A percentile compares a stretch with the other conserved stretches of the same genome.
phyloP scores from a whole-genome alignment of 352 stramenopile species.

The Globisporangium canariense region DNA sequence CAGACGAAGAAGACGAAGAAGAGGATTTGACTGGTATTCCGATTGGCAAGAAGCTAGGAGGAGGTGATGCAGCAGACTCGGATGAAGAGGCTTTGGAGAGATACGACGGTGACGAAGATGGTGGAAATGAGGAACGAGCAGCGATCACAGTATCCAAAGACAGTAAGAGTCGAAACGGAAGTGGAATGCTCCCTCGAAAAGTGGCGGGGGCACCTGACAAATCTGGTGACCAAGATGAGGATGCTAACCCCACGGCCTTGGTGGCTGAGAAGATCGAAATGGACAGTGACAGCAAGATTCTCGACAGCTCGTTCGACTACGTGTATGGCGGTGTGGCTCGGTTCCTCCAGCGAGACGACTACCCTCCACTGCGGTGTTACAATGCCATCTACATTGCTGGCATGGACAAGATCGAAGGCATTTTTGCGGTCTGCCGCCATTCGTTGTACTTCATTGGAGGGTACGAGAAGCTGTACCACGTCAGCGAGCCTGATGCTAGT shows the following conservation, averaged over 20 bases:
- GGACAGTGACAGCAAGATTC: constrained; percentile 20
- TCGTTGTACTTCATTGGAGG: constrained; percentile 71
- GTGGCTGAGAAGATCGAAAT: constrained; percentile 17
- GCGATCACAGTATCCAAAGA: neutral
- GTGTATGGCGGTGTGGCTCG: constrained; percentile 55
- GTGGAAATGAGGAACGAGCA: too few relatives aligned
- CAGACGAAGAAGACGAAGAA: constrained; percentile 26
- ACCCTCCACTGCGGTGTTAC: constrained; percentile 53
- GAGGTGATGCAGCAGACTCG: constrained; percentile 26
- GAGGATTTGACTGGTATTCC: constrained; percentile 4
- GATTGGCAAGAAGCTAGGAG: neutral
- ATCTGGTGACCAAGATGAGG: constrained; percentile 6
- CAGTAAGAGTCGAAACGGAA: constrained; percentile 1
- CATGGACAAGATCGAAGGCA: constrained; percentile 52
- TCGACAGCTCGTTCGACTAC: constrained; percentile 51
- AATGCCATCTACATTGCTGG: constrained; percentile 55
- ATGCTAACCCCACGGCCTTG: constrained; percentile 1
- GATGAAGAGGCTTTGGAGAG: constrained; percentile 34
- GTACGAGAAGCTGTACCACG: constrained; percentile 48
- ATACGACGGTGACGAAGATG: constrained; percentile 8
- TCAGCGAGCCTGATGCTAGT: constrained; percentile 1
- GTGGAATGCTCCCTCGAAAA: constrained; percentile 1
- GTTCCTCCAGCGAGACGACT: constrained; percentile 63
- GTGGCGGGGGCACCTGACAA: neutral
- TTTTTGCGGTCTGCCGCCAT: constrained; percentile 51